These are phyloP conservation scores for Phytophthora boehmeriae DNA, from an alignment of 352 stramenopile genomes.

Conservation along the genomic window DNA sequence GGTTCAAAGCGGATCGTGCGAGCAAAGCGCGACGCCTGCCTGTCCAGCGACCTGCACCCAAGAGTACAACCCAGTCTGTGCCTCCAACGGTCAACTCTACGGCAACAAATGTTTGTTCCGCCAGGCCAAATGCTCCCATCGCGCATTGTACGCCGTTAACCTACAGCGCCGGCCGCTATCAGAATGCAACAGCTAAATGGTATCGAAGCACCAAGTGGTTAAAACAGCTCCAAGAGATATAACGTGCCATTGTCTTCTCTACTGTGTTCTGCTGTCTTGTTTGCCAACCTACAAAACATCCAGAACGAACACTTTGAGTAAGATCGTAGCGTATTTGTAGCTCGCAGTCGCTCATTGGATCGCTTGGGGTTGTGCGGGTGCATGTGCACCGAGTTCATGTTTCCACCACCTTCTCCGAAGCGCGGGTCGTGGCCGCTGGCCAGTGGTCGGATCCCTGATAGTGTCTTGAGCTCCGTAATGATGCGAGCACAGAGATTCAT, in stretches of 20 bases:
- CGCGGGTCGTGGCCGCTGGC: conserved; percentile 56
- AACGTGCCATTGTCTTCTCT: conserved; percentile 22
- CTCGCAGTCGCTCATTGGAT: conserved; percentile 21
- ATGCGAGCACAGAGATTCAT: conserved; percentile 99
- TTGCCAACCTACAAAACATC: conserved; percentile 23
- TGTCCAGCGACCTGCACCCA: conserved; percentile 48
- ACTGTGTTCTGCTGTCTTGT: conserved; percentile 15
- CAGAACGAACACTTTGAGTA: conserved; percentile 17
- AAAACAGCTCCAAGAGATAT: no score
- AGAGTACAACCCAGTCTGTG: conserved; percentile 51
- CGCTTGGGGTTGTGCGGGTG: conserved; percentile 44
- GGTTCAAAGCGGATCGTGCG: conserved; percentile 35
- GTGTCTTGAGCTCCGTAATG: conserved; percentile 99
- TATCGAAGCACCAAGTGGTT: neutral
- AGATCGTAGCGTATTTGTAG: conserved; percentile 15
- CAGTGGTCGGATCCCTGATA: conserved; percentile 79
- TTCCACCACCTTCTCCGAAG: conserved; percentile 51
- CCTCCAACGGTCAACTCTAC: conserved; percentile 55
- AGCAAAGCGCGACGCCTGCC: conserved; percentile 21
- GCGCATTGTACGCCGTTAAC: conserved; percentile 22
- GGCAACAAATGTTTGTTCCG: conserved; percentile 63
- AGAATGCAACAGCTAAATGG: conserved; percentile 10
- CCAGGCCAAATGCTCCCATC: conserved; percentile 48
- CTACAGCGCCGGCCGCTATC: conserved; percentile 19
- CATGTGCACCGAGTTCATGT: conserved; percentile 58